These are phyloP conservation scores for Lactarius evosmus DNA, from an alignment of 768 basidiomycete species.

Conservation along the genomic window DNA sequence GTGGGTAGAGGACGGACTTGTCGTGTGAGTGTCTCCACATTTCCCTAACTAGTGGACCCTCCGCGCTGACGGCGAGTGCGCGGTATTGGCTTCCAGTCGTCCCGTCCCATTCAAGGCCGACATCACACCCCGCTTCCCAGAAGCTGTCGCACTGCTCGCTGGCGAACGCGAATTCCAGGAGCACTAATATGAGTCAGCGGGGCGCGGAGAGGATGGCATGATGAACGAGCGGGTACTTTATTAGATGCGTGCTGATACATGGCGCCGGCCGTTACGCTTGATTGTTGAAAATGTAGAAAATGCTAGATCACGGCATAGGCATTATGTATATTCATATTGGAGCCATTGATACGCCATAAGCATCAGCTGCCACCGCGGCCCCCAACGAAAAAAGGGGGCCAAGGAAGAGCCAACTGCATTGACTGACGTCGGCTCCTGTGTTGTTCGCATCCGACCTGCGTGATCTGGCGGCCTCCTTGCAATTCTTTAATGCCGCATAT, in stretches of 20 bases:
- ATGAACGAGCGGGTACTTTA: neutral
- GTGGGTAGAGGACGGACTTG: neutral
- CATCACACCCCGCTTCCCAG: slow-evolving; percentile 4
- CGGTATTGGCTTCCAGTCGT: neutral
- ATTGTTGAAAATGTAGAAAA: neutral
- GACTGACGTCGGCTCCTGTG: too few relatives aligned
- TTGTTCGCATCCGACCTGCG: too few relatives aligned
- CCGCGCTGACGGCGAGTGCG: neutral
- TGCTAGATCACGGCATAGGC: neutral
- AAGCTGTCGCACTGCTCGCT: neutral
- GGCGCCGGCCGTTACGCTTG: neutral
- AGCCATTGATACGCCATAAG: too few relatives aligned
- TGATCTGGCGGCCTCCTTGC: too few relatives aligned
- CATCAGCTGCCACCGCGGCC: too few relatives aligned
- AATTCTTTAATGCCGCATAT: too few relatives aligned
- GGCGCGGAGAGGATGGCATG: neutral
- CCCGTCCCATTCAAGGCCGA: slow-evolving; percentile 3
- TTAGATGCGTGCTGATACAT: neutral
- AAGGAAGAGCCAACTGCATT: too few relatives aligned
- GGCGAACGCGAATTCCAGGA: slow-evolving; percentile 9
- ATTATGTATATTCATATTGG: too few relatives aligned
- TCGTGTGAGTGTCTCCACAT: neutral
- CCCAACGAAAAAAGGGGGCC: too few relatives aligned
- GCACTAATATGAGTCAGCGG: slow-evolving; percentile 26
- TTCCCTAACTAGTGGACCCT: too few relatives aligned